Evolutionary conservation across 306 rosid species (phyloP), one percentile per base, ranked within the genome.

Genomic region (Sesbania bispinosa): DNA sequence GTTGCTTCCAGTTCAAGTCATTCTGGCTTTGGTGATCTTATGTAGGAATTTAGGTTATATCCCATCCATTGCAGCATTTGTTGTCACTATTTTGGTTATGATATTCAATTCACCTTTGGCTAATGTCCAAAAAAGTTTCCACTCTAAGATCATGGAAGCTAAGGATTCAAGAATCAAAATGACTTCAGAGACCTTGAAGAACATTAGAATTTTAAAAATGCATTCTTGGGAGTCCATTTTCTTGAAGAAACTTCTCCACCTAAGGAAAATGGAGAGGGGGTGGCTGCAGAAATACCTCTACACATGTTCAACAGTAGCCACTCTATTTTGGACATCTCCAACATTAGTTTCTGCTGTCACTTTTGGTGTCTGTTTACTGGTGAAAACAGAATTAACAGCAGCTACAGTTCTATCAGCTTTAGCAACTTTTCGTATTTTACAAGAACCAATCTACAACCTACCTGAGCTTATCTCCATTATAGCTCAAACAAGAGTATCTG

Each of bases 401-500:
- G 93, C 93, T 14, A 85, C 84, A 0, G 97, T 87, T 14, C 81
- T 92, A 61, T 92, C 97, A 4, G 93, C 97, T 61, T 75, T 92
- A 51, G 96, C 97, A 27, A 89, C 97, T 48, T 92, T 92, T n/a
- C n/a, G n/a, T n/a, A n/a, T n/a, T n/a, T n/a, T n/a, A n/a, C n/a
- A n/a, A n/a, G n/a, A n/a, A n/a, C 52, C 97, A 13, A 92, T 92
- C 68, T 81, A 89, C 81, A 87, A 92, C 72, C 84, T 92, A 15
- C 97, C 97, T 1, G 97, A 92, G 81, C 93, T 92, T 55, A 84
- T 92, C 60, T 87, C 96, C 83, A 89, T 87, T 91, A 82, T 87
- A 60, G 79, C 91, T 67, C 97, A 92, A 76, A 87, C 97, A 20
- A 92, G 85, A 74, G 93, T 92, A 2, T 92, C 97, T 3, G 11